These are phyloP conservation scores for Nakaseomyces glabratus DNA, from an alignment of 1,139 yeast species.

Conservation along the genomic window DNA sequence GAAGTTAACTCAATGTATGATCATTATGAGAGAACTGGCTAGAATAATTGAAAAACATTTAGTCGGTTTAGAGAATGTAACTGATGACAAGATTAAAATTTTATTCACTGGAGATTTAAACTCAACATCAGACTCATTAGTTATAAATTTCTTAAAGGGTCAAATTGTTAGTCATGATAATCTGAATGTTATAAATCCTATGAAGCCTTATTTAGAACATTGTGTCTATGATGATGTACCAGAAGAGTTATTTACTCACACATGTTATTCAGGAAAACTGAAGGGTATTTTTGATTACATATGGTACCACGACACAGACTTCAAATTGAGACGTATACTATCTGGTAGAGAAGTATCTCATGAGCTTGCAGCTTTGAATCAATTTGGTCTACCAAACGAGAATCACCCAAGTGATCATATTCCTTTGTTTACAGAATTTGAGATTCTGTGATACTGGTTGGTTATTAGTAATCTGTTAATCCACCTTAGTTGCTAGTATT, in stretches of 20 bases:
- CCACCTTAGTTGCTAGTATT: too few species aligned
- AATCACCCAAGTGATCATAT: constrained; percentile 91
- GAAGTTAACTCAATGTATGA: constrained; percentile 45
- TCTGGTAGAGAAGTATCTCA: constrained; percentile 65
- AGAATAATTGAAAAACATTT: constrained; percentile 27
- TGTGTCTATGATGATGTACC: constrained; percentile 33
- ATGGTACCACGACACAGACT: constrained; percentile 41
- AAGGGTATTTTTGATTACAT: constrained; percentile 50
- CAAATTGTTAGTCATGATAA: constrained; percentile 29
- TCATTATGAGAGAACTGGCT: constrained; percentile 33
- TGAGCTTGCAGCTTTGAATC: constrained; percentile 44
- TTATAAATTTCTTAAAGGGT: constrained; percentile 38
- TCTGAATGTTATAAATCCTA: constrained; percentile 31
- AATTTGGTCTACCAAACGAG: constrained; percentile 82
- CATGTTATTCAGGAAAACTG: constrained; percentile 43
- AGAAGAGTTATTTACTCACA: constrained; percentile 36
- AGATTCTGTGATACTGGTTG: constrained; percentile 32
- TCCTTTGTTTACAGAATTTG: constrained; percentile 69
- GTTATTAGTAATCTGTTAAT: too few species aligned
- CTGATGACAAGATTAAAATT: constrained; percentile 25
- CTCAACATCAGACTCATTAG: constrained; percentile 42
- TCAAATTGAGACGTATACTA: constrained; percentile 40
- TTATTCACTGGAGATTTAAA: constrained; percentile 46
- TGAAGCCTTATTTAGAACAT: constrained; percentile 28
- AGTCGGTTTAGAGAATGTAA: constrained; percentile 24